These are phyloP conservation scores for Lodderomyces theae DNA, from an alignment of 1,139 yeast species.

Conservation along the genomic window DNA sequence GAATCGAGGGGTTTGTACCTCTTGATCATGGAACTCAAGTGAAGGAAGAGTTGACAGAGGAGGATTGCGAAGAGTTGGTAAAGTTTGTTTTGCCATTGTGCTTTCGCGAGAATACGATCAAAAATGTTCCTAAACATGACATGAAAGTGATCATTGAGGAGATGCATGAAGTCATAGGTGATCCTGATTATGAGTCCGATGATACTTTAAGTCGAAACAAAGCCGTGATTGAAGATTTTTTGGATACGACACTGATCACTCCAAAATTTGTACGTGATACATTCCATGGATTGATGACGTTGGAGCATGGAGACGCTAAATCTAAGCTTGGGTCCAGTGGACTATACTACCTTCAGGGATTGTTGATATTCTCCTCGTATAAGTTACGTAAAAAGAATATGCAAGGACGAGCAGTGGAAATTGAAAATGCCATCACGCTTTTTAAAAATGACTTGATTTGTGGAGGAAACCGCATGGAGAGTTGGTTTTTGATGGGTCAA, in stretches of 20 bases:
- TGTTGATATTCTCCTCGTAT: conserved; percentile 63
- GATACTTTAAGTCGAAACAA: conserved; percentile 41
- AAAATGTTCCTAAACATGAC: conserved; percentile 60
- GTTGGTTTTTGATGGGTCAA: conserved; percentile 84
- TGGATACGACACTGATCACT: conserved; percentile 49
- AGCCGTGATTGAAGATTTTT: conserved; percentile 45
- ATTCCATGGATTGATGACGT: conserved; percentile 51
- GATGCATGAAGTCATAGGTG: conserved; percentile 71
- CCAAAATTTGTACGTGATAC: conserved; percentile 52
- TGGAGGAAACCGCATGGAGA: conserved; percentile 69
- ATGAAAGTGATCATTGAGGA: conserved; percentile 69
- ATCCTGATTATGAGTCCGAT: conserved; percentile 47
- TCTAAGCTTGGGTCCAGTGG: conserved; percentile 41
- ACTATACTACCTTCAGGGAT: conserved; percentile 70
- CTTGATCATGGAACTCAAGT: conserved; percentile 63
- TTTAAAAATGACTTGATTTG: conserved; percentile 65
- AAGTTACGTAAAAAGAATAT: conserved; percentile 67
- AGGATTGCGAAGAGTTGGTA: conserved; percentile 57
- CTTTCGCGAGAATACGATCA: conserved; percentile 57
- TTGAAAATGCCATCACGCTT: conserved; percentile 68
- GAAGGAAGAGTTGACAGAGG: conserved; percentile 29
- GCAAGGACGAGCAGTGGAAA: conserved; percentile 78
- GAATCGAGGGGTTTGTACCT: conserved; percentile 57
- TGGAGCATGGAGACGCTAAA: conserved; percentile 21
- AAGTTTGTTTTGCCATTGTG: conserved; percentile 63